These are phyloP conservation scores for Aspergillus diversus DNA, from an alignment of 495 filamentous ascomycete genomes.

Conservation along the genomic window DNA sequence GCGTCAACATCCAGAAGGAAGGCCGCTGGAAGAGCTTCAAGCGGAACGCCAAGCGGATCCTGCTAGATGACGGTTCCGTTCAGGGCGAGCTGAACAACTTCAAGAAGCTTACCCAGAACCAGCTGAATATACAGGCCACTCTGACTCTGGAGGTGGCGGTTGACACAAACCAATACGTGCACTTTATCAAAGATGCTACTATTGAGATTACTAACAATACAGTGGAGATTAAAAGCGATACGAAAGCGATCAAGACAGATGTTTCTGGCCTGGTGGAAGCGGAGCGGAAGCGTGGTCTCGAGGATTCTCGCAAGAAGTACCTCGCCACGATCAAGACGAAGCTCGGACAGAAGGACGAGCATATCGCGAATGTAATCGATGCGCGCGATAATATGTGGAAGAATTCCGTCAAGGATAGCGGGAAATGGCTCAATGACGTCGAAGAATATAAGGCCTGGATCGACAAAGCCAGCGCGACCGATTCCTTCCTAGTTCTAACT, in stretches of 20 bases:
- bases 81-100: slow-evolving; percentile 15
- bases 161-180: slow-evolving; percentile 16
- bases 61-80: slow-evolving; percentile 22
- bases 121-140: slow-evolving; percentile 20
- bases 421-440: slow-evolving; percentile 21
- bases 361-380: slow-evolving; percentile 9
- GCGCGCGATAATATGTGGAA: slow-evolving; percentile 22
- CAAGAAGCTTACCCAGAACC: slow-evolving; percentile 20
- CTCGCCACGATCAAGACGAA: slow-evolving; percentile 14
- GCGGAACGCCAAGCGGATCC: slow-evolving; percentile 12
- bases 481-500: slow-evolving; percentile 24
- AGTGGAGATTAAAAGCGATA: slow-evolving; percentile 13
- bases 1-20: slow-evolving; percentile 25
- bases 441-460: slow-evolving; percentile 20
- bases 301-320: slow-evolving; percentile 16
- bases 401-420: slow-evolving; percentile 17
- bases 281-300: slow-evolving; percentile 16
- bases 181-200: slow-evolving; percentile 16
- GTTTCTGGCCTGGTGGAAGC: slow-evolving; percentile 18
- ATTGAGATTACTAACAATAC: slow-evolving; percentile 16
- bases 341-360: slow-evolving; percentile 16
- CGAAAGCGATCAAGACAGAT: slow-evolving; percentile 21
- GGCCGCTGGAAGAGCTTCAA: slow-evolving; percentile 28
- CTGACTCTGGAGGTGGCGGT: slow-evolving; percentile 21
- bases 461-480: slow-evolving; percentile 15